A percentile compares a stretch with the other conserved stretches of the same genome.
Evolutionary conservation across 177 flowering plant genomes (phyloP).

Genomic region (Tripterygium wilfordii): DNA sequence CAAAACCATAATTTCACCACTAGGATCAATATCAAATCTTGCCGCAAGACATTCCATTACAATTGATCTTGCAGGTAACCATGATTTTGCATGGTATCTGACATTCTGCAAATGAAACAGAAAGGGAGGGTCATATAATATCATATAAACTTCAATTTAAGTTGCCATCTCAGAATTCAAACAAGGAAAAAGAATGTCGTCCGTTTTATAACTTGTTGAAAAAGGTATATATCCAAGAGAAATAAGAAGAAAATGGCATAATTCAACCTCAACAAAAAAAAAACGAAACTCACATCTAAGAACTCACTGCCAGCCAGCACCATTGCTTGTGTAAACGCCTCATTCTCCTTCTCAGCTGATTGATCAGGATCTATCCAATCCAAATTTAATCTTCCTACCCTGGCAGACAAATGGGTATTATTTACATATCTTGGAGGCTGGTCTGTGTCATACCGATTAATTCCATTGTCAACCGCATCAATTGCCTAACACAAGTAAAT

Average conservation of each 20-base stretch:
- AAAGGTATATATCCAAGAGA: too few species aligned
- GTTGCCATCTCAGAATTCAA: not conserved
- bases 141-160: too few species aligned
- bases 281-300: conserved; percentile 49
- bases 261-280: not conserved
- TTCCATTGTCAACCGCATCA: conserved; percentile 91
- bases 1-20: conserved; percentile 84
- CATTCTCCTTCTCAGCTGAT: conserved; percentile 76
- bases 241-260: too few species aligned
- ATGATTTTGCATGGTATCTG: conserved; percentile 66
- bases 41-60: conserved; percentile 64
- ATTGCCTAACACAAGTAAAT: conserved; percentile 59
- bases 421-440: conserved; percentile 76
- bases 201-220: not conserved
- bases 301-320: conserved; percentile 78
- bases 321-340: conserved; percentile 81
- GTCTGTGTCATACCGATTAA: conserved; percentile 71
- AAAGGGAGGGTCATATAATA: too few species aligned
- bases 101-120: conserved; percentile 43
- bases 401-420: conserved; percentile 73
- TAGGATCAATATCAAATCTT: conserved; percentile 56
- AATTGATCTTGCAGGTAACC: conserved; percentile 95
- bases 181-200: not conserved
- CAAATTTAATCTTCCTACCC: conserved; percentile 78
- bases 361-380: conserved; percentile 89